A percentile compares a stretch with the other conserved stretches of the same genome.
phyloP scores from a whole-genome alignment of 106 monocot species.

The Posidonia australis region DNA sequence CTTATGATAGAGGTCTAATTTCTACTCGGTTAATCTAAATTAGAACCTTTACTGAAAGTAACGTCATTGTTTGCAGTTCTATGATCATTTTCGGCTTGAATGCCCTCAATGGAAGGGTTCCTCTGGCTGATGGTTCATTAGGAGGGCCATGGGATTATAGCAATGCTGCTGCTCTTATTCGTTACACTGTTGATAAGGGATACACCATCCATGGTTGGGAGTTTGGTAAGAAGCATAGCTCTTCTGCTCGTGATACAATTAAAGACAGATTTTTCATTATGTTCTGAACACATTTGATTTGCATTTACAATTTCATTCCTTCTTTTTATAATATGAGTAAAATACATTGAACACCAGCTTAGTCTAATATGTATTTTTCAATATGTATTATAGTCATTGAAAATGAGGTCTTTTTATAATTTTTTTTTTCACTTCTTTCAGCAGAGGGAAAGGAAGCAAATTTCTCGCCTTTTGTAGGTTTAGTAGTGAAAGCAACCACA shows the following conservation, averaged over 20 bases:
- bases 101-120: slow-evolving; percentile 74
- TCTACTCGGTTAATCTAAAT: not conserved
- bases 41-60: not conserved
- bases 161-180: slow-evolving; percentile 77
- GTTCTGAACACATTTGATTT: not conserved
- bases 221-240: slow-evolving; percentile 42
- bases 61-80: slow-evolving; percentile 29
- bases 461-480: no score
- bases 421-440: no score
- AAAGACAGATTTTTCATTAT: no score
- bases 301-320: not conserved
- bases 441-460: no score
- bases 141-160: slow-evolving; percentile 76
- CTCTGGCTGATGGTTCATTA: slow-evolving; percentile 45
- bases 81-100: slow-evolving; percentile 71
- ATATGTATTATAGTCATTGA: no score
- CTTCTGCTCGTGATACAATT: no score
- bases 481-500: no score
- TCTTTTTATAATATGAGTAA: not conserved
- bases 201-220: slow-evolving; percentile 82
- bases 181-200: slow-evolving; percentile 62
- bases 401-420: not conserved
- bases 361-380: no score
- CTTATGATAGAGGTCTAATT: not conserved
- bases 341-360: no score